A percentile compares a stretch with the other conserved stretches of the same genome.
These are phyloP conservation scores for Colletotrichum nymphaeae DNA, from an alignment of 2,329 filamentous ascomycete species.

Conservation along the genomic window DNA sequence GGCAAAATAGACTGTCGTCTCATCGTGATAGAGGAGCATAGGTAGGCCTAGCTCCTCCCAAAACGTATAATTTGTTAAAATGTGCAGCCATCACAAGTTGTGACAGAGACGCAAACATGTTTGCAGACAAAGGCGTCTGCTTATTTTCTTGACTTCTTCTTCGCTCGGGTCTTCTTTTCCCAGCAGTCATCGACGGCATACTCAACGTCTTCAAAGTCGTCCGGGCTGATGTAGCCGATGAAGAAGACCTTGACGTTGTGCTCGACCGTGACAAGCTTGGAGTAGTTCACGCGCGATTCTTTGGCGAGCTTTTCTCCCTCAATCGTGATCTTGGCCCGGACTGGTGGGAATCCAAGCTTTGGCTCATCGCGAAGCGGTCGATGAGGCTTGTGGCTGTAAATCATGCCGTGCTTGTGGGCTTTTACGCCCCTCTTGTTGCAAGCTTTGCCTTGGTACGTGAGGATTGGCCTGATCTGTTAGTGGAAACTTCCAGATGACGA, in stretches of 20 bases:
- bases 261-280: constrained; percentile 66
- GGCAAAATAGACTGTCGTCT: constrained; percentile 9
- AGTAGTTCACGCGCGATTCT: constrained; percentile 69
- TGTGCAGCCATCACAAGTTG: neutral
- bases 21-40: neutral
- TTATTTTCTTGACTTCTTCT: constrained; percentile 26
- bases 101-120: constrained; percentile 15
- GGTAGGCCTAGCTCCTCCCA: neutral
- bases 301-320: constrained; percentile 57
- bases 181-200: constrained; percentile 63
- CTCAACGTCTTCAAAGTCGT: constrained; percentile 54
- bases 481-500: neutral
- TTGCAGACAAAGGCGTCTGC: neutral
- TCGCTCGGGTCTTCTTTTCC: constrained; percentile 55
- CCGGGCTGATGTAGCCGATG: constrained; percentile 58
- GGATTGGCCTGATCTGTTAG: constrained; percentile 57
- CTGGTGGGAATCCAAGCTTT: constrained; percentile 58
- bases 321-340: constrained; percentile 56
- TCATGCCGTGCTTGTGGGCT: constrained; percentile 64
- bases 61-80: constrained; percentile 13
- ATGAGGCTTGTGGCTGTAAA: constrained; percentile 51
- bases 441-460: constrained; percentile 64
- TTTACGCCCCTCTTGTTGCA: constrained; percentile 66
- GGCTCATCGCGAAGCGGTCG: constrained; percentile 53
- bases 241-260: constrained; percentile 70